Base-by-base conservation (phyloP, 257 asterid species). In the Plantago major region DNA sequence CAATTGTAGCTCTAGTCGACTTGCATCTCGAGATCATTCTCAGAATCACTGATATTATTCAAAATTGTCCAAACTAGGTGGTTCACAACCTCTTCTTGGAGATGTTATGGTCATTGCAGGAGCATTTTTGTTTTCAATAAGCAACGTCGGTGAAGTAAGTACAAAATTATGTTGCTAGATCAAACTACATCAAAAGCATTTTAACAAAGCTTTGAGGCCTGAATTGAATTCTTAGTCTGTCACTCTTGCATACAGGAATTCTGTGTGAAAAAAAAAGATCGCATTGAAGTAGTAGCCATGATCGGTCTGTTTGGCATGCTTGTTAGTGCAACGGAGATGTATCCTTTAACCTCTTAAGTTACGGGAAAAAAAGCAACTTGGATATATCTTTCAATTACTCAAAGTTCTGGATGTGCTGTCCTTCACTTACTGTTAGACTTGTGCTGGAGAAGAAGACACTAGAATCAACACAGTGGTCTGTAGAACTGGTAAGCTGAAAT, bases 71-170 rank as follows among this genome's bases (percentile, higher is more conserved):
- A 45, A 63, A 30, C 73, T 78, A 89, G 95, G 90, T 76, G 92
- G 92, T 52, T 79, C 94, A 7, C 79, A 68, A 12, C 94, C 95
- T 57, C 67, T 87, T 77, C 66, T 87, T 16, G 97, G 97, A 7
- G 97, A 89, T 71, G 60, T 74, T 51, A 77, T 89, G 14, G 91
- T 86, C 54, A 79, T 86, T 13, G 68, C 56, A 40, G 94, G 85
- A 45, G 63, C 97, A 0, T 46, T 86, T 47, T 73, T 79, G 60
- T 79, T 62, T 19, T 53, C 97, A 3, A 16, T 86, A 73, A 84
- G 91, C 81, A 89, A 82, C 55, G 94, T 86, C 46, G 88, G 94
- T 3, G 82, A 84, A 95, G 95, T 89, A 10, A 38, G 77, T 63
- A 4, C 42, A 62, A 1, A 44, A 26, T 12, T n/a, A 12, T 13